phyloP scores from a whole-genome alignment of 352 stramenopile species.

The Globisporangium cylindrosporum region DNA sequence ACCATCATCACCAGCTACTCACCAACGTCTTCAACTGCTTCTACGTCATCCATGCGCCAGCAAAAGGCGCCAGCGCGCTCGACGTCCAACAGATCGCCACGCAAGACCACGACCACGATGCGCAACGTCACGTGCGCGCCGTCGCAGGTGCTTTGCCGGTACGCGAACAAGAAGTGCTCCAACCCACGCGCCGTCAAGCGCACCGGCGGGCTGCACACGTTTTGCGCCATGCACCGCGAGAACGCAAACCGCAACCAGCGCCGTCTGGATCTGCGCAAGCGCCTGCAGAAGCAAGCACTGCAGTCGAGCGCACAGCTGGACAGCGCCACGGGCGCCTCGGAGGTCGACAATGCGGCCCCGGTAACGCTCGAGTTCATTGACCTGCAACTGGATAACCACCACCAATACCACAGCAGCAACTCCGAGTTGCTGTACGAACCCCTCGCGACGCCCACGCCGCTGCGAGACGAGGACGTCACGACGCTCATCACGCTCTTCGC shows the following conservation, averaged over 20 bases:
- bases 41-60: not conserved
- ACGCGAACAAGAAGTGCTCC: conserved; percentile 43
- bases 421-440: conserved; percentile 27
- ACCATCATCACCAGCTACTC: not conserved
- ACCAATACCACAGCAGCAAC: not conserved
- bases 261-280: conserved; percentile 26
- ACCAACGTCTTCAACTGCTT: not conserved
- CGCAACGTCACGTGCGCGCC: conserved; percentile 14
- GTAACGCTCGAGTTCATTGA: not conserved
- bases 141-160: conserved; percentile 27
- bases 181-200: conserved; percentile 40
- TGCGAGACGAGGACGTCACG: conserved; percentile 41
- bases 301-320: conserved; percentile 2
- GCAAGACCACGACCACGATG: not conserved
- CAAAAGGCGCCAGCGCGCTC: not conserved
- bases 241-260: conserved; percentile 28
- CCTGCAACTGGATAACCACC: not conserved
- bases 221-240: conserved; percentile 44
- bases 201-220: conserved; percentile 42
- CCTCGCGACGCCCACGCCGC: conserved; percentile 33
- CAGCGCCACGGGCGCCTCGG: not conserved
- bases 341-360: not conserved
- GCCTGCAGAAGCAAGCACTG: conserved; percentile 18
- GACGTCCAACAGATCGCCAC: not conserved
- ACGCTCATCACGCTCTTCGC: conserved; percentile 38